Base-by-base conservation (phyloP, 2,329 filamentous ascomycete species). In the Aspergillus calidoustus region DNA sequence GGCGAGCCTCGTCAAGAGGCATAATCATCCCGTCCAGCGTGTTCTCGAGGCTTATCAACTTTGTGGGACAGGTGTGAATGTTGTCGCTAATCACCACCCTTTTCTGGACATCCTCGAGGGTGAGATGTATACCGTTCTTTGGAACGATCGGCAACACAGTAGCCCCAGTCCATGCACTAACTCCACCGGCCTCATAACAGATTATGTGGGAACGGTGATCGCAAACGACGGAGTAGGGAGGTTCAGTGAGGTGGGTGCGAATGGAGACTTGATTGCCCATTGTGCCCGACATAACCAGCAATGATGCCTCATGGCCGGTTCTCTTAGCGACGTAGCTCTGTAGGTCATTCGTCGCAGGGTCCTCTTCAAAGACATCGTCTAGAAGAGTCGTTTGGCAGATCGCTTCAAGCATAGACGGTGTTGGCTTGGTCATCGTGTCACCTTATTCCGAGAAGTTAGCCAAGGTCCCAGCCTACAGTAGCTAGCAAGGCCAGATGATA, bases 191-290 rank as follows among this genome's bases (percentile, higher is more conserved):
- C 73, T 89, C 87, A 64, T 79, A 80, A 56, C 87, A 82, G 60
- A 91, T 81, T 61, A 97, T 91, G 74, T 97, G 94, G 4, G 88
- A 86, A 38, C 92, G 86, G 65, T 88, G 82, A 73, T 97, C 93
- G 68, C 90, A 92, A 8, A 97, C 80, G 5, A 97, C 86, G 7
- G 86, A 86, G 74, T 96, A 88, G 0, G 94, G 94, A 15, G 93
- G 93, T 63, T 91, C 89, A 0, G 82, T 85, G 15, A 97, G 83
- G 62, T 95, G 90, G 1, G 91, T 85, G 44, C 93, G 87, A 47
- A 97, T 83, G 0, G 90, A 89, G 19, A 97, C 82, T 75, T 97
- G 93, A 78, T 97, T 97, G 46, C 92, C 93, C 93, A 97, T 97
- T 4, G 93, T 97, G 3, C 94, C 94, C 0, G 91, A 95, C 62